phyloP scores from a whole-genome alignment of 1,284 basidiomycete species.

The Cryptococcus sp. region DNA sequence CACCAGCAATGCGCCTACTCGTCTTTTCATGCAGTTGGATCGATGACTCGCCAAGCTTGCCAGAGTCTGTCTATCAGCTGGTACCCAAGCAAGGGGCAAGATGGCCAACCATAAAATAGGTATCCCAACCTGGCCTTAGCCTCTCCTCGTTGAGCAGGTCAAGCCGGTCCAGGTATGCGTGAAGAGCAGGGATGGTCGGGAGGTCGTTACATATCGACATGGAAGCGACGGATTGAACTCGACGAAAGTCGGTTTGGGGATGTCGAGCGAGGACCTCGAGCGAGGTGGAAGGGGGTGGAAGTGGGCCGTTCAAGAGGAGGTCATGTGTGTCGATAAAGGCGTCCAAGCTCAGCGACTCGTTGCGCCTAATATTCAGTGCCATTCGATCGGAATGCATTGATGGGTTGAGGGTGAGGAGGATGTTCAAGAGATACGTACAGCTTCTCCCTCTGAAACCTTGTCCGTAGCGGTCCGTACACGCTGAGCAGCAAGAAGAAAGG shows the following conservation, averaged over 20 bases:
- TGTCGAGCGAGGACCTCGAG: slow-evolving; percentile 4
- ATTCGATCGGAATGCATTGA: neutral
- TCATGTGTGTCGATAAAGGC: slow-evolving; percentile 64
- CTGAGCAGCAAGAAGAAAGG: slow-evolving; percentile 85
- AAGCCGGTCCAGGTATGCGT: slow-evolving; percentile 61
- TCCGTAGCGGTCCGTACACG: slow-evolving; percentile 75
- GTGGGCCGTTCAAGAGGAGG: slow-evolving; percentile 45
- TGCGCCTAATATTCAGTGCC: neutral
- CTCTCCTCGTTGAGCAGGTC: slow-evolving; percentile 66
- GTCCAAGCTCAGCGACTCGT: slow-evolving; percentile 56
- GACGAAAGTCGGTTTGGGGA: slow-evolving; percentile 38
- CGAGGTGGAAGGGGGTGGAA: slow-evolving; percentile 12
- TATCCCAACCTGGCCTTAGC: slow-evolving; percentile 83
- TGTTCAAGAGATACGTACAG: slow-evolving; percentile 47
- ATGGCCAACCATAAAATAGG: slow-evolving; percentile 80
- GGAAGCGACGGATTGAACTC: slow-evolving; percentile 44
- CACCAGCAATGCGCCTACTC: slow-evolving; percentile 89
- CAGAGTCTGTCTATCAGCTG: slow-evolving; percentile 53
- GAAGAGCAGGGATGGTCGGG: slow-evolving; percentile 53
- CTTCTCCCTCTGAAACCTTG: slow-evolving; percentile 47
- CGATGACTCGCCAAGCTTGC: slow-evolving; percentile 79
- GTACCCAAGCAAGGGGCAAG: neutral
- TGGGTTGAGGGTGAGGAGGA: neutral
- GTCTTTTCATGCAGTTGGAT: slow-evolving; percentile 96
- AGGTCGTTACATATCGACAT: slow-evolving; percentile 70